Evolutionary conservation across 1,139 yeast species (phyloP), one percentile per base, ranked within the genome.

Genomic region (Protomyces inouyei): DNA sequence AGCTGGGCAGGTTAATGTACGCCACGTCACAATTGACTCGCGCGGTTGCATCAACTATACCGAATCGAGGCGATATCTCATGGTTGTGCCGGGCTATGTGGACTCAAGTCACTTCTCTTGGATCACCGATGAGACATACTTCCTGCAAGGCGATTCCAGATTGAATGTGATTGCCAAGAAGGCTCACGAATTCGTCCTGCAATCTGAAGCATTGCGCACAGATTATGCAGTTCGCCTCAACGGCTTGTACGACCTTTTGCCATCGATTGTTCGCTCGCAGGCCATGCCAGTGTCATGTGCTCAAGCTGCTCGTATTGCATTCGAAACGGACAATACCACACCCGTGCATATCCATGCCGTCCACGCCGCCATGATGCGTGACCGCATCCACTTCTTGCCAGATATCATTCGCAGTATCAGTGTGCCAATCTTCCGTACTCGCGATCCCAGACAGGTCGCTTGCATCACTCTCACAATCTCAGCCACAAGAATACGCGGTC

Each of bases 21-120:
- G 48, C 12, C 25, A 59, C 32, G 23, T 52, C 3, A 59, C 52
- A 16, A 25, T 59, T 14, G 21, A 37, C 25, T 56, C 43, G 18
- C 63, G 63, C 21, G 63, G 63, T 16, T n/a, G 43, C 35, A 52
- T 59, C 12, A 57, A 59, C 36, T 59, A 16, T 32, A 52, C 57
- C 2, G 54, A 59, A 40, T 28, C 63, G 14, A 59, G 52, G 12
- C 53, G 63, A 16, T 59, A 38, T 43, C 63, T 55, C n/a, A 52
- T 59, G 57, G 48, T 59, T 14, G 21, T 59, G 6, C 63, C 55
- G 14, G 57, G 36, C 9, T 59, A 52, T 32, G 28, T 21, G 43
- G 18, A 45, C 23, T 16, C 28, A 9, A 21, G 18, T 6, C 48
- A 43, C 12, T 10, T 43, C 14, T 10, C 38, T 9, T 38, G 16